Conservation (phyloP, 2,329 filamentous ascomycete genomes). For the Chaetomiaceae sp. region DNA sequence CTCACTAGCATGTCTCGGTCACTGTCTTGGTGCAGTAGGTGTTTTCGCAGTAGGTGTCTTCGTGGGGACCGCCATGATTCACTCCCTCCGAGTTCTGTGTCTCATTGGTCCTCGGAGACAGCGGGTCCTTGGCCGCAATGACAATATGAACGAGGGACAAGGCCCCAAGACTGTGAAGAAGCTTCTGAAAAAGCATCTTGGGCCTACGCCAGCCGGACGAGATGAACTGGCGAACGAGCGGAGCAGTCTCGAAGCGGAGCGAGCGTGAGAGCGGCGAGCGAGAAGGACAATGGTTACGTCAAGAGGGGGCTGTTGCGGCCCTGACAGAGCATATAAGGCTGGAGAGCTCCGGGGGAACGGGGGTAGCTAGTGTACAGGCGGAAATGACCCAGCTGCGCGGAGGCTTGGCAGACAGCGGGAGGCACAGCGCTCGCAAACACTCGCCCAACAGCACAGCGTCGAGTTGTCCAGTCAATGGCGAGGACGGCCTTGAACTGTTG, state of each 20-base stretch:
- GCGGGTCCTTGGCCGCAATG: slow-evolving; percentile 12
- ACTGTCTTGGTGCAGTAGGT: background rate
- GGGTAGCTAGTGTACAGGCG: background rate
- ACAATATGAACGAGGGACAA: slow-evolving; percentile 21
- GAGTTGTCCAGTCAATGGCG: background rate
- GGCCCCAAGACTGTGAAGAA: slow-evolving; percentile 19
- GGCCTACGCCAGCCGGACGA: slow-evolving; percentile 10
- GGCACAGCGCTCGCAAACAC: slow-evolving; percentile 2
- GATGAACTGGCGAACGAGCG: slow-evolving; percentile 13
- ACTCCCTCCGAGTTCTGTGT: slow-evolving; percentile 14
- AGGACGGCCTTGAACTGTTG: too few species aligned
- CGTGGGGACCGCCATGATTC: slow-evolving; percentile 14
- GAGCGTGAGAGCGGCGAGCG: slow-evolving; percentile 22
- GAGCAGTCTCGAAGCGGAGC: slow-evolving; percentile 11
- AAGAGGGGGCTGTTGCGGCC: slow-evolving; percentile 14
- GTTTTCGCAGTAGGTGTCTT: background rate
- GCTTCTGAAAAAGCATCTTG: slow-evolving; percentile 23
- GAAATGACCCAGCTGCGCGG: slow-evolving; percentile 19
- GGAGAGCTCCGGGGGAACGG: slow-evolving; percentile 5
- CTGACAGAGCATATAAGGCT: slow-evolving; percentile 26
- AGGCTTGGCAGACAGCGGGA: slow-evolving; percentile 18
- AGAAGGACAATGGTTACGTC: slow-evolving; percentile 7
- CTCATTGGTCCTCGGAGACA: slow-evolving; percentile 17
- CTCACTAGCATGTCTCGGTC: slow-evolving; percentile 4
- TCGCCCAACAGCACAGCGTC: background rate